Base-by-base conservation (phyloP, 1,139 yeast genomes). In the Tardiomyces digboiensis region DNA sequence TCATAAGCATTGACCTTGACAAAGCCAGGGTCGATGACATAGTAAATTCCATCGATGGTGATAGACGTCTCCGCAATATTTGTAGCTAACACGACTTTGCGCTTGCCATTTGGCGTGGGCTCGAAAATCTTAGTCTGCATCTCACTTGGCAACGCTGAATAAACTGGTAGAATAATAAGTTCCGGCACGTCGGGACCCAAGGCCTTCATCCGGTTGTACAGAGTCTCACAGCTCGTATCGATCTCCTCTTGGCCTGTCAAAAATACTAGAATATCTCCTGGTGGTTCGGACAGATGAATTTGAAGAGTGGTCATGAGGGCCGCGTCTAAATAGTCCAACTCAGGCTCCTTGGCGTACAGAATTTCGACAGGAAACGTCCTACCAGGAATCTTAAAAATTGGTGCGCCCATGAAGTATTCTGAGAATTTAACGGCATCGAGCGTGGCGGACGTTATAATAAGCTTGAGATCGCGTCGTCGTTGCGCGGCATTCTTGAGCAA, bases 221-320 rank as follows among this genome's bases (percentile, higher is more conserved):
- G 63, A 0, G 80, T 76, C 55, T 86, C 95, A 58, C 93, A 85
- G 48, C 93, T 80, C 0, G 94, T 81, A 57, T 89, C 98, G 57
- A 89, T 89, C 58, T 87, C 96, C 49, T 87, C 96, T 57, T 86
- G 91, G 58, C 96, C 96, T 0, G 96, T 86, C 49, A 87, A 66
- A 57, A 87, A 87, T 7, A 87, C 94, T 39, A 87, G 64, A 33
- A 87, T 85, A 60, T 87, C 96, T 37, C 96, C 96, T 2, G 72
- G 68, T 0, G 82, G 80, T 55, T 84, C 93, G 8, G 86, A 75
- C 16, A 82, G 67, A 59, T 87, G 96, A 38, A 87, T 85, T 55
- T 86, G 93, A 57, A 87, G 68, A 5, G 86, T 86, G 1, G 94
- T 76, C 59, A 85, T 89, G 42, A 87, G 68, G 0, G 91, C 78